These are phyloP conservation scores for Physocladia obscura DNA, from an alignment of 192 early-diverging fungal species.

Conservation along the genomic window DNA sequence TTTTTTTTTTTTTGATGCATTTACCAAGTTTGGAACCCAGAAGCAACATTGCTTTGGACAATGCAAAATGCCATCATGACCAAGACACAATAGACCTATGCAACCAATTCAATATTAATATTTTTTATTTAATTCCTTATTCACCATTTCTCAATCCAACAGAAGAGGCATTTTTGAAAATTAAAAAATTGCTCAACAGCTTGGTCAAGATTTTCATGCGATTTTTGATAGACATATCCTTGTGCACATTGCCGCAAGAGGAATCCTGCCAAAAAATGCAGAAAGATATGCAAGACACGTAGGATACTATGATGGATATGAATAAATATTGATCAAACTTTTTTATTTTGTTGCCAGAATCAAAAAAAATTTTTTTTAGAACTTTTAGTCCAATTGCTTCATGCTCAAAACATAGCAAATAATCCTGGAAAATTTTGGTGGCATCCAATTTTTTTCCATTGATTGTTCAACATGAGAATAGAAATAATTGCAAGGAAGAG, in stretches of 20 bases:
- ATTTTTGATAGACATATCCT: too few relatives aligned
- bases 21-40: not conserved
- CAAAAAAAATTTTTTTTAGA: too few relatives aligned
- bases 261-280: not conserved
- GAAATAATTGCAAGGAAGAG: too few relatives aligned
- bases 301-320: slow-evolving; percentile 4
- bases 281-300: not conserved
- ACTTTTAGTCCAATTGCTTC: not conserved
- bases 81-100: not conserved
- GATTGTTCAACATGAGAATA: not conserved
- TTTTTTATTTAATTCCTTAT: not conserved
- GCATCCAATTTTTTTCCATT: too few relatives aligned
- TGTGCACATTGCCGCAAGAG: not conserved
- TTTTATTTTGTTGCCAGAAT: not conserved
- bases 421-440: not conserved
- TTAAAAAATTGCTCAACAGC: too few relatives aligned
- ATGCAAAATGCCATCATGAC: not conserved
- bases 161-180: too few relatives aligned
- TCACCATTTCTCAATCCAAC: too few relatives aligned
- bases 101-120: not conserved
- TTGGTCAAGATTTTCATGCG: too few relatives aligned
- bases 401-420: not conserved
- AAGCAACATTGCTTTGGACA: too few relatives aligned
- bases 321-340: too few relatives aligned
- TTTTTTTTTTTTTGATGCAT: not conserved